These are phyloP conservation scores for Nakazawaea anatomiae DNA, from an alignment of 805 yeast genomes.

Conservation along the genomic window DNA sequence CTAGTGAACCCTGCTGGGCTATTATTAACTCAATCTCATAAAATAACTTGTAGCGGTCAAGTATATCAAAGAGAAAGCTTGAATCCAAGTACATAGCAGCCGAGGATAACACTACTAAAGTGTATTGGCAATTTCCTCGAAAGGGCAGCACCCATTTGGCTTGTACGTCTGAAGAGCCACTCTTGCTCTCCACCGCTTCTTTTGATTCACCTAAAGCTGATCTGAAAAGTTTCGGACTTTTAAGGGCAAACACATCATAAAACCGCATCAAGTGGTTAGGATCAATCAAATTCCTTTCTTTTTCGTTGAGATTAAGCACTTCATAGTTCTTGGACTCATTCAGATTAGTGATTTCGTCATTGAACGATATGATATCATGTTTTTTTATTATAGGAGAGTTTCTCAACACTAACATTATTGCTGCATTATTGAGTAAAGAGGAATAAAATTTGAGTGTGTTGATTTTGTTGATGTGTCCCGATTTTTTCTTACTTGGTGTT, in stretches of 20 bases:
- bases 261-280: conserved; percentile 5
- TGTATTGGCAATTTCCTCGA: background rate
- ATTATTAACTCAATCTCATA: background rate
- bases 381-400: background rate
- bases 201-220: background rate
- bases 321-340: background rate
- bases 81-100: conserved; percentile 1
- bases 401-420: background rate
- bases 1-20: background rate
- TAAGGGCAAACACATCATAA: background rate
- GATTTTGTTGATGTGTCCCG: no score
- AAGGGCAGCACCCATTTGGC: background rate
- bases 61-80: background rate
- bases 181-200: background rate
- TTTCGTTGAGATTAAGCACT: background rate
- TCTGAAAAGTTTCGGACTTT: background rate
- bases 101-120: background rate
- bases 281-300: conserved; percentile 1
- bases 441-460: background rate
- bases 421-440: background rate
- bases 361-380: background rate
- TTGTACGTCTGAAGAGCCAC: no score
- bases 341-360: background rate
- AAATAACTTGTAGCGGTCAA: background rate
- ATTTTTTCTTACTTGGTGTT: background rate